Conservation (phyloP, 106 monocot genomes). For the Chionographis japonica region DNA sequence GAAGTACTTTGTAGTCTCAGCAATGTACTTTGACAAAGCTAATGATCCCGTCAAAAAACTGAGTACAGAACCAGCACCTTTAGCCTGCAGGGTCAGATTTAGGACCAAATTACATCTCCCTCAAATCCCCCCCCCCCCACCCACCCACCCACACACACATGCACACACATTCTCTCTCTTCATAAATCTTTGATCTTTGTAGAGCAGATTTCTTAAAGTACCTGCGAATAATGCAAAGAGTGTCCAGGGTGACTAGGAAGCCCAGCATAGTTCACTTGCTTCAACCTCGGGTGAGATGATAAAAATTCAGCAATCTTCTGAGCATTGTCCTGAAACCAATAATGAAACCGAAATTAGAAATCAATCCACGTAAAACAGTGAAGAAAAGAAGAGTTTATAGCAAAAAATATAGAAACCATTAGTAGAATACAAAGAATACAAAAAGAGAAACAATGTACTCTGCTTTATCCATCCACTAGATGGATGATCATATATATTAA, state of each 20-base stretch:
- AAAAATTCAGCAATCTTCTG: conserved; percentile 92
- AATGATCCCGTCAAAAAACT: conserved; percentile 91
- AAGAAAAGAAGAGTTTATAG: neutral
- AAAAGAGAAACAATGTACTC: no score
- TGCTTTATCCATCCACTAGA: no score
- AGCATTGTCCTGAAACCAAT: conserved; percentile 68
- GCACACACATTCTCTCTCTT: neutral
- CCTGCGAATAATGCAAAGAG: conserved; percentile 88
- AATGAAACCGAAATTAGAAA: neutral
- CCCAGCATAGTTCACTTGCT: conserved; percentile 90
- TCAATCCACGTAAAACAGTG: neutral
- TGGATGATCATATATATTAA: no score
- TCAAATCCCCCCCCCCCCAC: neutral
- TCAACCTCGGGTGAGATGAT: conserved; percentile 83
- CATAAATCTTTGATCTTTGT: neutral
- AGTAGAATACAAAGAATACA: no score
- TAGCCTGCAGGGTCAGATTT: conserved; percentile 52
- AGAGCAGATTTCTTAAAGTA: conserved; percentile 3
- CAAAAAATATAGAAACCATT: neutral
- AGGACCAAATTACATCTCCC: neutral
- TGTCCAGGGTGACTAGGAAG: conserved; percentile 79
- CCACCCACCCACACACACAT: neutral
- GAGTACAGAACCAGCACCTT: conserved; percentile 93
- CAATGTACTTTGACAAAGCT: conserved; percentile 90
- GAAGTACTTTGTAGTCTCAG: conserved; percentile 77